Evolutionary conservation across 352 stramenopile genomes (phyloP).

Genomic region (Phytophthora europaea): DNA sequence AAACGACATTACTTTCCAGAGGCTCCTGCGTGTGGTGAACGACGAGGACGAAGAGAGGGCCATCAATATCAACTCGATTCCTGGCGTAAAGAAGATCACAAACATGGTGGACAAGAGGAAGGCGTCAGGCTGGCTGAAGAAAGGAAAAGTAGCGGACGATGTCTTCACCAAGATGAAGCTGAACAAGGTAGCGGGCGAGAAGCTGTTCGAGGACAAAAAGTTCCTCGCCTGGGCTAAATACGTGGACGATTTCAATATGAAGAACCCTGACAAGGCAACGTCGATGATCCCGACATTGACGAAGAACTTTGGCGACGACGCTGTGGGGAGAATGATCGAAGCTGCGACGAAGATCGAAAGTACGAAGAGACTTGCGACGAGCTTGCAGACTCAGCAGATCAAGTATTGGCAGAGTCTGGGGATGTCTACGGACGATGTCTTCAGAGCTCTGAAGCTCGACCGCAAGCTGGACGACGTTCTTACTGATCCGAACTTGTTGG

Average conservation of each 20-base stretch:
- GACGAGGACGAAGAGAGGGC: neutral
- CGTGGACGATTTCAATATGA: constrained; percentile 12
- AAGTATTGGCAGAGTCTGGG: neutral
- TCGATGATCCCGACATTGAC: constrained; percentile 4
- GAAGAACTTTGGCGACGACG: neutral
- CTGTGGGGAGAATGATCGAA: neutral
- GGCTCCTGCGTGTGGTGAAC: neutral
- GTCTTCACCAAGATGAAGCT: constrained; percentile 12
- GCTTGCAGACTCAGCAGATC: constrained; percentile 3
- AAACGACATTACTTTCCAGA: neutral
- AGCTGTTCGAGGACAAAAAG: constrained; percentile 10
- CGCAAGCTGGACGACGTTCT: neutral
- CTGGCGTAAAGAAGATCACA: neutral
- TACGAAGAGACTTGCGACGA: constrained; percentile 3
- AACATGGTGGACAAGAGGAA: neutral
- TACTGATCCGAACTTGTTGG: neutral
- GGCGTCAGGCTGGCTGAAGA: neutral
- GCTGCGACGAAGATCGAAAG: neutral
- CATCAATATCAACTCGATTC: neutral
- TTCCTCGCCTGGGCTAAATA: constrained; percentile 15
- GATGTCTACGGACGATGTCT: neutral
- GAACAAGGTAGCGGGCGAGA: neutral
- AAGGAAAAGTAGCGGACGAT: neutral
- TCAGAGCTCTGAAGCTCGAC: neutral
- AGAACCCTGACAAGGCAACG: constrained; percentile 1